Conservation (phyloP, 2,329 filamentous ascomycete species). For the Fusarium penzigii region DNA sequence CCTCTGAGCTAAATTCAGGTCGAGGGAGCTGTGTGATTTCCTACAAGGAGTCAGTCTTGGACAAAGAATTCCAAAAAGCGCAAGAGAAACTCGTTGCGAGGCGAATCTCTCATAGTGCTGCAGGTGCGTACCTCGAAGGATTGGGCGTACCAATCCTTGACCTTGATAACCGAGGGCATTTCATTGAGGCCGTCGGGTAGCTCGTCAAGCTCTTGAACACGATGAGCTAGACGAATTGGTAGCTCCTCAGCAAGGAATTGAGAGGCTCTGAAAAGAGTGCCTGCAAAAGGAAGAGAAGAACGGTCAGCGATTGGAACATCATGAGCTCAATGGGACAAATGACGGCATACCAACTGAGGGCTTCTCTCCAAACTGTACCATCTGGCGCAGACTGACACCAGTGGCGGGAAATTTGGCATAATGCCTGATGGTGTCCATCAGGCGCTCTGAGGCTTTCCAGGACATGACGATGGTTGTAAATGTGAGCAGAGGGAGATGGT, state of each 20-base stretch:
- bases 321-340: constrained; percentile 80
- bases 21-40: constrained; percentile 88
- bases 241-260: constrained; percentile 98
- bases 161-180: constrained; percentile 94
- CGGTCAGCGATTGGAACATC: constrained; percentile 6
- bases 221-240: constrained; percentile 92
- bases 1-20: constrained; percentile 73
- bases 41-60: constrained; percentile 43
- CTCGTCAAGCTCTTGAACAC: constrained; percentile 89
- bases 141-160: constrained; percentile 98
- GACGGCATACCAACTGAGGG: constrained; percentile 84
- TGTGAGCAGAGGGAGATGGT: constrained; percentile 8
- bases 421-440: constrained; percentile 97
- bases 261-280: constrained; percentile 93
- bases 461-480: constrained; percentile 61
- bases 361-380: constrained; percentile 97
- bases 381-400: constrained; percentile 93
- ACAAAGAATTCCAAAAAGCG: not conserved
- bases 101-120: not conserved
- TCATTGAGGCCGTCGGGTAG: constrained; percentile 95
- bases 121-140: constrained; percentile 80
- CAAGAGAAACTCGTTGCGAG: not conserved
- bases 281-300: constrained; percentile 45
- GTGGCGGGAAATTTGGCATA: constrained; percentile 97
- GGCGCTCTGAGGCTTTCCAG: constrained; percentile 85